Evolutionary conservation across 2,329 filamentous ascomycete genomes (phyloP).

Genomic region (Fragosphaeria purpurea): DNA sequence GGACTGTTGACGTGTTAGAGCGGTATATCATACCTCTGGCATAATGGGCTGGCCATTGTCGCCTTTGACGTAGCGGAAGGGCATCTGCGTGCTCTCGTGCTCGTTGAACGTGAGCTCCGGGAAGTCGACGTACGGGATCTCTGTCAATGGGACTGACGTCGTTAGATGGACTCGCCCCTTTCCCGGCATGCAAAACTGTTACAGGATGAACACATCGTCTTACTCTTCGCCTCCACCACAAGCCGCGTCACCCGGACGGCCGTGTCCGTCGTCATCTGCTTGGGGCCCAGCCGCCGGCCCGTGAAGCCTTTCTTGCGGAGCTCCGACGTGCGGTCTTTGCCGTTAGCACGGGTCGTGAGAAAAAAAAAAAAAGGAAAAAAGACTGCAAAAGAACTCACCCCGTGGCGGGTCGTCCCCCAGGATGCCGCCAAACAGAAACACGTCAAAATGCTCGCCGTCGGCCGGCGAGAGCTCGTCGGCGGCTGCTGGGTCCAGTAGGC

Average conservation of each 20-base stretch:
- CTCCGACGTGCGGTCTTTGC: slow-evolving; percentile 82
- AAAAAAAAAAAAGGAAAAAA: slow-evolving; percentile 4
- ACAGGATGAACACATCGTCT: slow-evolving; percentile 15
- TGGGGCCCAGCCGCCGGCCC: slow-evolving; percentile 75
- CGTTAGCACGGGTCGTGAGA: background rate
- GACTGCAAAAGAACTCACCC: slow-evolving; percentile 42
- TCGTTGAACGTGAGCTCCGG: slow-evolving; percentile 85
- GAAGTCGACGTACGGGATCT: slow-evolving; percentile 75
- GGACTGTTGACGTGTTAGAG: too few species aligned
- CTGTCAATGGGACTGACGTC: slow-evolving; percentile 57
- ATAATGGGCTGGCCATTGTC: slow-evolving; percentile 72
- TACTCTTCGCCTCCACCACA: slow-evolving; percentile 76
- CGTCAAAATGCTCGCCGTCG: slow-evolving; percentile 74
- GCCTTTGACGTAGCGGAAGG: slow-evolving; percentile 85
- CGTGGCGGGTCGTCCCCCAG: slow-evolving; percentile 88
- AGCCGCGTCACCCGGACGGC: slow-evolving; percentile 88
- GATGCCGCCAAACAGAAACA: slow-evolving; percentile 93
- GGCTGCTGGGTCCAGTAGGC: slow-evolving; percentile 80
- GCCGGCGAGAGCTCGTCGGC: slow-evolving; percentile 69
- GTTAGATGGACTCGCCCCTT: too few species aligned
- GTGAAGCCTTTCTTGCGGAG: slow-evolving; percentile 86
- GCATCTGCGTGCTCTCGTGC: slow-evolving; percentile 94
- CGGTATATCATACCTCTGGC: slow-evolving; percentile 58
- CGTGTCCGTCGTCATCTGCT: slow-evolving; percentile 98
- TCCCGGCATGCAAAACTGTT: too few species aligned